A percentile compares a stretch with the other conserved stretches of the same genome.
These are phyloP conservation scores for Theobroma grandiflorum DNA, from an alignment of 441 rosid genomes.

Conservation along the genomic window DNA sequence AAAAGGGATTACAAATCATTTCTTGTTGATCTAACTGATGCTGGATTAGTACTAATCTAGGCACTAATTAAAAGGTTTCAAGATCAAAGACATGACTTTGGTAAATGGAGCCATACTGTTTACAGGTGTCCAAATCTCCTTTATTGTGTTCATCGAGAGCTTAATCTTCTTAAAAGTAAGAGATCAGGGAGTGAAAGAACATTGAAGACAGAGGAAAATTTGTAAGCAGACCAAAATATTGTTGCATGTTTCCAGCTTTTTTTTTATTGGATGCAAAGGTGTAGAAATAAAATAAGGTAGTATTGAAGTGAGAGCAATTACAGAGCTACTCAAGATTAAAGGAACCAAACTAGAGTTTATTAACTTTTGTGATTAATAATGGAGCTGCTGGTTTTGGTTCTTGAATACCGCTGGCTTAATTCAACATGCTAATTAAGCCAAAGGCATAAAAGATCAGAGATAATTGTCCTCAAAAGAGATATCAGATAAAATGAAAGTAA, in stretches of 20 bases:
- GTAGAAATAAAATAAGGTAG: neutral
- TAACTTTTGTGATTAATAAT: neutral
- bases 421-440: neutral
- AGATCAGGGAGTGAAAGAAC: neutral
- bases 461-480: neutral
- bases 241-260: neutral
- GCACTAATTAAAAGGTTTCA: neutral
- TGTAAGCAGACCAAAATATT: neutral
- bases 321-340: neutral
- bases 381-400: neutral
- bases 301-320: conserved; percentile 3
- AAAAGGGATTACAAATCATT: neutral
- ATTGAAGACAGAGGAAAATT: neutral
- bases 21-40: neutral
- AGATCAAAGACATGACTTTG: conserved; percentile 22
- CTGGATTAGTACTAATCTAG: neutral
- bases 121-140: conserved; percentile 26
- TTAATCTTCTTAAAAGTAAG: neutral
- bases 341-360: neutral
- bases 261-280: neutral
- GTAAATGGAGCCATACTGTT: conserved; percentile 32
- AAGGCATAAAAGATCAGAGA: neutral
- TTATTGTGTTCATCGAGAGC: too few species aligned
- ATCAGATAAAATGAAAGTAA: too few species aligned
- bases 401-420: neutral